Evolutionary conservation across 805 yeast species (phyloP).

Genomic region (Monosporozyma solicola): DNA sequence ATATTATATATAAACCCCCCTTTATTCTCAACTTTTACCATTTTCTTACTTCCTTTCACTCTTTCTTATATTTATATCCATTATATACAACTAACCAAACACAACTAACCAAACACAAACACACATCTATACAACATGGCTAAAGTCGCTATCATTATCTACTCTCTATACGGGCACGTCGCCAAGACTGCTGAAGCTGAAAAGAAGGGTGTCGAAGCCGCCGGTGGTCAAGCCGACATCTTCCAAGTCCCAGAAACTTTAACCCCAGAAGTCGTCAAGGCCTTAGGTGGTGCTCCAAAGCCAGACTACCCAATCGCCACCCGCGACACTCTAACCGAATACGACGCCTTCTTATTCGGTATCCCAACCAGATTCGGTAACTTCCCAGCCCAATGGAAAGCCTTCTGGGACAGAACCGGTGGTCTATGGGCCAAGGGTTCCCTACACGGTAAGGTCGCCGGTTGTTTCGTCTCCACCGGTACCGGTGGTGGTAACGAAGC

Average conservation of each 20-base stretch:
- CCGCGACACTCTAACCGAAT: constrained; percentile 44
- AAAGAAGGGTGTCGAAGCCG: constrained; percentile 57
- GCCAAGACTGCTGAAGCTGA: constrained; percentile 59
- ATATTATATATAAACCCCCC: neutral
- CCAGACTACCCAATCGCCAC: constrained; percentile 59
- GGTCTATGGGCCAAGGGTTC: constrained; percentile 71
- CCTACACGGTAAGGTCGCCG: constrained; percentile 64
- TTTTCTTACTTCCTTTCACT: neutral
- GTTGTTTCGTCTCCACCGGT: constrained; percentile 65
- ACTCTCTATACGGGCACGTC: constrained; percentile 76
- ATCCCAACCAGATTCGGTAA: constrained; percentile 81
- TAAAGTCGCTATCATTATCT: constrained; percentile 66
- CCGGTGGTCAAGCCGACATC: constrained; percentile 63
- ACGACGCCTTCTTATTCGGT: constrained; percentile 81
- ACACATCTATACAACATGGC: constrained; percentile 5
- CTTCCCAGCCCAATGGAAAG: constrained; percentile 67
- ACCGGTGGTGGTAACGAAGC: constrained; percentile 82
- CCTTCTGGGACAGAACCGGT: constrained; percentile 74
- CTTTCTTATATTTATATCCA: neutral
- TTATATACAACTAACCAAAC: neutral
- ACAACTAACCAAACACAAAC: neutral
- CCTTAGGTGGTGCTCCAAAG: constrained; percentile 56
- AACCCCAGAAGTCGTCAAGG: constrained; percentile 46
- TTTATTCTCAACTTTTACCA: neutral
- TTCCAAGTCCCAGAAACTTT: constrained; percentile 79